Evolutionary conservation across 2,329 filamentous ascomycete genomes (phyloP).

Genomic region (Paecilomyces sp.): DNA sequence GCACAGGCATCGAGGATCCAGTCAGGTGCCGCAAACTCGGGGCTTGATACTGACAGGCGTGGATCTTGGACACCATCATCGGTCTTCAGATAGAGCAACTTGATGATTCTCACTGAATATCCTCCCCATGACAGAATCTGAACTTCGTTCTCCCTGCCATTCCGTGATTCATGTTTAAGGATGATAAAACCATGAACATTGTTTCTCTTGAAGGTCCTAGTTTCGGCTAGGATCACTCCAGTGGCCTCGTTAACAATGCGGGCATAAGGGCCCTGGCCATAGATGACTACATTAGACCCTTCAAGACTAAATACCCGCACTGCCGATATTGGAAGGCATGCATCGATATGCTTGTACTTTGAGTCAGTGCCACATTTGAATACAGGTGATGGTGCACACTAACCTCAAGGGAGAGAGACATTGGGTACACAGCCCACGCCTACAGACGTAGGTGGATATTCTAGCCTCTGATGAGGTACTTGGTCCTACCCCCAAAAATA

Average conservation of each 20-base stretch:
- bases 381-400: slow-evolving; percentile 8
- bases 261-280: slow-evolving; percentile 32
- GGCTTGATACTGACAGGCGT: slow-evolving; percentile 21
- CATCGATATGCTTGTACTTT: slow-evolving; percentile 29
- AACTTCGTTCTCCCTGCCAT: slow-evolving; percentile 7
- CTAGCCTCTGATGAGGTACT: neutral
- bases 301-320: slow-evolving; percentile 24
- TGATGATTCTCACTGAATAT: slow-evolving; percentile 39
- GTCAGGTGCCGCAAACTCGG: slow-evolving; percentile 52
- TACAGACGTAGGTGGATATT: neutral
- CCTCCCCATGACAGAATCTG: slow-evolving; percentile 63
- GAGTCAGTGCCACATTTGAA: slow-evolving; percentile 14
- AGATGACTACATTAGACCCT: slow-evolving; percentile 23
- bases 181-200: slow-evolving; percentile 32
- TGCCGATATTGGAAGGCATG: slow-evolving; percentile 37
- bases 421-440: slow-evolving; percentile 7
- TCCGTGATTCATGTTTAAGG: slow-evolving; percentile 12
- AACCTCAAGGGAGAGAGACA: slow-evolving; percentile 25
- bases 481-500: neutral
- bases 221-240: slow-evolving; percentile 19
- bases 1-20: slow-evolving; percentile 67
- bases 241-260: slow-evolving; percentile 24
- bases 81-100: slow-evolving; percentile 28
- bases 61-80: slow-evolving; percentile 10
- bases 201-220: slow-evolving; percentile 28